Percentiles rank a stretch among this genome's conserved stretches.
These are phyloP conservation scores for Hordeum pubiflorum DNA, from an alignment of 202 grass and related monocot genomes.

Conservation along the genomic window DNA sequence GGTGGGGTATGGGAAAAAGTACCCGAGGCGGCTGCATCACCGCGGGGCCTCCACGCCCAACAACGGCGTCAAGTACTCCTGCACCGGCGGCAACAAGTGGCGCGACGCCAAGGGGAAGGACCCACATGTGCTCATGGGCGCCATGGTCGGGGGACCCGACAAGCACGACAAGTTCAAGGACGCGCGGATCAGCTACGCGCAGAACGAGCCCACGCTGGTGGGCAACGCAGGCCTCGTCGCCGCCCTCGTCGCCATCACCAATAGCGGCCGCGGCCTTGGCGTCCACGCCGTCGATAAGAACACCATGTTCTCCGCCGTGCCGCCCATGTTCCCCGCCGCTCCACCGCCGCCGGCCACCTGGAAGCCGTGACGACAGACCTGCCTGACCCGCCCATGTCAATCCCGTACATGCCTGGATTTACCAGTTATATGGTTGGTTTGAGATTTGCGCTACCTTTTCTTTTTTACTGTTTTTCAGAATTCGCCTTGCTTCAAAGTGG, in stretches of 20 bases:
- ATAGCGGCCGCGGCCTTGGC: slow-evolving; percentile 28
- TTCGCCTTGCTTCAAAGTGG: too few relatives aligned
- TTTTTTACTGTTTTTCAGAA: too few relatives aligned
- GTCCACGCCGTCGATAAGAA: slow-evolving; percentile 69
- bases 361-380: slow-evolving; percentile 54
- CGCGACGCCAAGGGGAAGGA: slow-evolving; percentile 49
- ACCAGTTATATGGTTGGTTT: too few relatives aligned
- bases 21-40: slow-evolving; percentile 73
- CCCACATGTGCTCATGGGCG: slow-evolving; percentile 66
- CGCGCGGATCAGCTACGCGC: slow-evolving; percentile 37
- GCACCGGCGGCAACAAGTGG: slow-evolving; percentile 75
- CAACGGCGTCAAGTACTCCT: slow-evolving; percentile 71
- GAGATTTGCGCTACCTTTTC: too few relatives aligned
- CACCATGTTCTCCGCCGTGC: slow-evolving; percentile 92
- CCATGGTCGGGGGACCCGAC: slow-evolving; percentile 91
- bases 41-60: slow-evolving; percentile 71
- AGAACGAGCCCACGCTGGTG: slow-evolving; percentile 81
- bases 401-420: too few relatives aligned
- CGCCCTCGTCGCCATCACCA: slow-evolving; percentile 62
- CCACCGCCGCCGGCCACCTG: slow-evolving; percentile 70
- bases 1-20: slow-evolving; percentile 75
- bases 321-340: slow-evolving; percentile 56
- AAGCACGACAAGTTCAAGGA: slow-evolving; percentile 57
- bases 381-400: background rate
- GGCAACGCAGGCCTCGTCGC: slow-evolving; percentile 83